Evolutionary conservation across 768 basidiomycete genomes (phyloP).

Genomic region (Lactarius quietus): DNA sequence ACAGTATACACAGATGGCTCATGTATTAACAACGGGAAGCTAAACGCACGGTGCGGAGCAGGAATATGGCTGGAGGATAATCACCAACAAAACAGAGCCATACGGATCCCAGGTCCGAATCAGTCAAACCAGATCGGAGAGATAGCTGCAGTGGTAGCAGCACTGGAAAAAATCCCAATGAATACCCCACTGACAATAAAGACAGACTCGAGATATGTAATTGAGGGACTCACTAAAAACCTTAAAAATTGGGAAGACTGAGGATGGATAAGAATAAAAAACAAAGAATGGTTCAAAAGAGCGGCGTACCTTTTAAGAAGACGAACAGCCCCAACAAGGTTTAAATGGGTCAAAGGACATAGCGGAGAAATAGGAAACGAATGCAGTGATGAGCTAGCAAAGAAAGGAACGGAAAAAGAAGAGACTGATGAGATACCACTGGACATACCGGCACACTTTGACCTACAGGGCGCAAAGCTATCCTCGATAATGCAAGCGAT

Average conservation of each 20-base stretch:
- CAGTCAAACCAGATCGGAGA: conserved; percentile 1
- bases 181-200: neutral
- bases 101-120: neutral
- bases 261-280: neutral
- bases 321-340: neutral
- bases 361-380: neutral
- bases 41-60: conserved; percentile 26
- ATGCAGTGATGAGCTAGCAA: neutral
- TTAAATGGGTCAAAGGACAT: conserved; percentile 5
- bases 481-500: neutral
- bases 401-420: neutral
- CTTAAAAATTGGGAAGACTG: neutral
- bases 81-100: neutral
- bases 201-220: neutral
- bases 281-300: neutral
- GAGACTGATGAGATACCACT: no score
- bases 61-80: conserved; percentile 16
- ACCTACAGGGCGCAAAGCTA: neutral
- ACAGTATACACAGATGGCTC: conserved; percentile 32
- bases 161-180: neutral
- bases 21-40: conserved; percentile 27
- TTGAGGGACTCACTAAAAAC: neutral
- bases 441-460: no score
- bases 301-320: neutral
- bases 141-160: neutral